Evolutionary conservation across 176 grass and related monocot species (phyloP), one percentile per base, ranked within the genome.

Genomic region (Lolium perenne): DNA sequence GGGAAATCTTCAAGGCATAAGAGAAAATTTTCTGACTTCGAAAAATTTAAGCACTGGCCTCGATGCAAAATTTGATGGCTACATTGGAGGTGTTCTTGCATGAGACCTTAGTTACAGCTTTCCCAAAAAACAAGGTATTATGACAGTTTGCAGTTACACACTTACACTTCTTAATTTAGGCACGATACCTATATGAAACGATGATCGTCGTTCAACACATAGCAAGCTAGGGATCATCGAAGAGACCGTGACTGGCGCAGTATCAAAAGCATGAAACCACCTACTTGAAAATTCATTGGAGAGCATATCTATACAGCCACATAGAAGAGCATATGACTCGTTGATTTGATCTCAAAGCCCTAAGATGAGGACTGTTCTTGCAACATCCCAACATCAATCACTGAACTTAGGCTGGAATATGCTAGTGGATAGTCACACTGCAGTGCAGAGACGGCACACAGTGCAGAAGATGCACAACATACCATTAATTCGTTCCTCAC

Each of bases 361-460:
- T 29, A 4, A 74, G 1, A 35, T 17, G 20, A 53, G 9, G 41
- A 41, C 45, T 64, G 72, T 26, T 16, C 16, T 21, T 74, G 40
- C 56, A 41, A 38, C 82, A 89, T 77, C 25, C 0, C 21, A 71
- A 22, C 76, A 74, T 81, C 59, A 3, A 70, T 0, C 25, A 69
- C 25, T 59, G 58, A 75, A 75, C 32, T 48, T 76, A 12, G 35
- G 66, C 14, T 41, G 45, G 40, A 41, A 41, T 6, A 41, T 41
- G 40, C 40, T 41, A 41, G 40, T 41, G 40, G 40, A 41, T 41
- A 41, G 40, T 41, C 40, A 41, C 40, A 41, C 40, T 41, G 20
- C 45, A 1, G 45, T 46, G 45, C 45, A 46, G 45, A 46, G 45
- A 46, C 45, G 1, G 45, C 7, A 46, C 5, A 8, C 45, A 46